A percentile compares a stretch with the other conserved stretches of the same genome.
Conservation (phyloP, 2,329 filamentous ascomycete species). For the Ascochyta koolunga region DNA sequence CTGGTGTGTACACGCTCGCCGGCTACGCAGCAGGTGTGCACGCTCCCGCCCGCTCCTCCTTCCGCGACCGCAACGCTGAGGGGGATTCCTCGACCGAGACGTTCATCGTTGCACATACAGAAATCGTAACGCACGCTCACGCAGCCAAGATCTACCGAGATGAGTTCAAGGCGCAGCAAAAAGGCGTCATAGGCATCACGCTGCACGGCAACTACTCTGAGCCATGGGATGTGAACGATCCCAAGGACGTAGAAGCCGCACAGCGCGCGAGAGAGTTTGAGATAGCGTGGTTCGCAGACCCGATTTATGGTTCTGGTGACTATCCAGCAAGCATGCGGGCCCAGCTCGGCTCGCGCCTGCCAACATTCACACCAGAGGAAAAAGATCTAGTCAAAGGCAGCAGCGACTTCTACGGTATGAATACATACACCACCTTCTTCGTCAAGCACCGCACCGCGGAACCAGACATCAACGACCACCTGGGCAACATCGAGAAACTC, state of each 20-base stretch:
- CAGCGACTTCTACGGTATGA: slow-evolving; percentile 50
- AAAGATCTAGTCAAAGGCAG: slow-evolving; percentile 41
- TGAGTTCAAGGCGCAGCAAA: slow-evolving; percentile 48
- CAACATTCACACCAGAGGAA: slow-evolving; percentile 50
- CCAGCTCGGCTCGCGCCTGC: slow-evolving; percentile 46
- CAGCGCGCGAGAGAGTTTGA: slow-evolving; percentile 52
- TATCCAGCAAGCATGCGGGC: slow-evolving; percentile 50
- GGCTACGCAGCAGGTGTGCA: slow-evolving; percentile 47
- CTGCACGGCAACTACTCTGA: slow-evolving; percentile 53
- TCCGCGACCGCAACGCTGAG: slow-evolving; percentile 13
- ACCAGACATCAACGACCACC: slow-evolving; percentile 49
- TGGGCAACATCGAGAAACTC: slow-evolving; percentile 48
- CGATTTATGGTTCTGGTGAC: slow-evolving; percentile 40
- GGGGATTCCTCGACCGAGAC: slow-evolving; percentile 27
- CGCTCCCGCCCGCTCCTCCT: slow-evolving; percentile 24
- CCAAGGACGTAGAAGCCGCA: slow-evolving; percentile 26
- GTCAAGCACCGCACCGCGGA: slow-evolving; percentile 44
- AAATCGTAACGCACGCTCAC: slow-evolving; percentile 49
- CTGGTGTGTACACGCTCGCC: slow-evolving; percentile 30
- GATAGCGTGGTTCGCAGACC: slow-evolving; percentile 50
- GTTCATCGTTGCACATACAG: slow-evolving; percentile 48
- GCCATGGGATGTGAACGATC: slow-evolving; percentile 36
- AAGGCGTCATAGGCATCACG: slow-evolving; percentile 51
- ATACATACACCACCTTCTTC: slow-evolving; percentile 53
- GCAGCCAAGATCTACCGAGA: slow-evolving; percentile 49